These are phyloP conservation scores for Terana coerulea DNA, from an alignment of 768 basidiomycete genomes.

Conservation along the genomic window DNA sequence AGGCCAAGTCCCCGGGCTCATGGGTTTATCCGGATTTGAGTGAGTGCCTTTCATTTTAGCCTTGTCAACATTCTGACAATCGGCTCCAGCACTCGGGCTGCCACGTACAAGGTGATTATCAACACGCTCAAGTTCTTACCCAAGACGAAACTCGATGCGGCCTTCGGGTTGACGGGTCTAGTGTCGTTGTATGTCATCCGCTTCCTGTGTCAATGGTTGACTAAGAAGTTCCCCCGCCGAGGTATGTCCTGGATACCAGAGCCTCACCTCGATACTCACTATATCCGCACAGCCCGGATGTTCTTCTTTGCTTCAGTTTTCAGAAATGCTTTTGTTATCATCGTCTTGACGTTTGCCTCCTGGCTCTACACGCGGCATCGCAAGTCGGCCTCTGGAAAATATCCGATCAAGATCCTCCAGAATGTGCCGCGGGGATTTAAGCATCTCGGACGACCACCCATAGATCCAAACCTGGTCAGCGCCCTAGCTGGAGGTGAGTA, in stretches of 20 bases:
- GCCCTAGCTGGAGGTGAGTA: conserved; percentile 47
- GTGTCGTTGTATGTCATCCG: conserved; percentile 67
- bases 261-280: not conserved
- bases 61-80: conserved; percentile 4
- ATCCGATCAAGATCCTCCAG: conserved; percentile 79
- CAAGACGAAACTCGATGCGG: conserved; percentile 70
- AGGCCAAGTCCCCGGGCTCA: conserved; percentile 81
- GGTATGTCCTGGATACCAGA: conserved; percentile 34
- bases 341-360: conserved; percentile 81
- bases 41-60: conserved; percentile 32
- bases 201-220: conserved; percentile 44
- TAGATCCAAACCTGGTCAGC: conserved; percentile 47
- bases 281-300: conserved; percentile 48
- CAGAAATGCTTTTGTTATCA: conserved; percentile 81
- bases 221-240: conserved; percentile 55
- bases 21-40: conserved; percentile 86
- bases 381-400: conserved; percentile 51
- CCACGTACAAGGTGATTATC: conserved; percentile 84
- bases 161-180: conserved; percentile 80
- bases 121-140: conserved; percentile 84
- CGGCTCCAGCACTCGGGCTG: conserved; percentile 67
- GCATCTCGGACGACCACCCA: conserved; percentile 42
- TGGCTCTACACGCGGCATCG: conserved; percentile 77
- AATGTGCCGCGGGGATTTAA: conserved; percentile 82
- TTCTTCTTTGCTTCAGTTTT: conserved; percentile 76